phyloP scores from a whole-genome alignment of 225 moss, liverwort and hornwort species.

The Antitrichia curtipendula region DNA sequence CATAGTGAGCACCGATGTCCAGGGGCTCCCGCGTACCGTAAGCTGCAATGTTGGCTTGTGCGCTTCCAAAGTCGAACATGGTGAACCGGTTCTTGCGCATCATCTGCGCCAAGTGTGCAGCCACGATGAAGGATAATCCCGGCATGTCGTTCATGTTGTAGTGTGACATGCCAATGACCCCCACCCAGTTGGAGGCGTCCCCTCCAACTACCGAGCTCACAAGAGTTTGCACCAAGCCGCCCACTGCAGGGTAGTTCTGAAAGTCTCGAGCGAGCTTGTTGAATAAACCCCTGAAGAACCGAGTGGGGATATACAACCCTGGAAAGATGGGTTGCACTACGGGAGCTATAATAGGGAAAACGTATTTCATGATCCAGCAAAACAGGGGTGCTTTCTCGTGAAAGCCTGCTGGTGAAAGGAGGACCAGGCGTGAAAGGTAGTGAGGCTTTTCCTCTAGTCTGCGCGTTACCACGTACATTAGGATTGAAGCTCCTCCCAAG shows the following conservation, averaged over 20 bases:
- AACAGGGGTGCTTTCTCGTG: constrained; percentile 57
- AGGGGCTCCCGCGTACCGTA: constrained; percentile 55
- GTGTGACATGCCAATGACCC: constrained; percentile 73
- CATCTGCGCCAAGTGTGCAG: constrained; percentile 67
- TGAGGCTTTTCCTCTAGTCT: constrained; percentile 63
- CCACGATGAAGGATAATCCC: constrained; percentile 62
- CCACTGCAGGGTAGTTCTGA: constrained; percentile 78
- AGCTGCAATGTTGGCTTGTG: constrained; percentile 31
- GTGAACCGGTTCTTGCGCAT: constrained; percentile 49
- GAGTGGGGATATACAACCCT: constrained; percentile 81
- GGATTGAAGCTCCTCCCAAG: constrained; percentile 76
- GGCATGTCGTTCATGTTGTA: constrained; percentile 99
- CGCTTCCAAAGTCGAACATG: constrained; percentile 67
- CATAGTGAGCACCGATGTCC: constrained; percentile 68
- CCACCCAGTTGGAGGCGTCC: constrained; percentile 88
- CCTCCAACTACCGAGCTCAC: constrained; percentile 56
- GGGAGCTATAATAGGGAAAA: constrained; percentile 39
- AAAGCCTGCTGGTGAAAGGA: constrained; percentile 87
- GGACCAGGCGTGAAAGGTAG: constrained; percentile 60
- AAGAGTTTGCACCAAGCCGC: constrained; percentile 71
- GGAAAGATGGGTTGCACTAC: constrained; percentile 47
- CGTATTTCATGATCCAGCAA: constrained; percentile 30
- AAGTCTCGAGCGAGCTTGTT: constrained; percentile 89
- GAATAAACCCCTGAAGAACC: constrained; percentile 70
- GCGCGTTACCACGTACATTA: constrained; percentile 70